Conservation (phyloP, 2,329 filamentous ascomycete genomes). For the Pezicula radicicola region DNA sequence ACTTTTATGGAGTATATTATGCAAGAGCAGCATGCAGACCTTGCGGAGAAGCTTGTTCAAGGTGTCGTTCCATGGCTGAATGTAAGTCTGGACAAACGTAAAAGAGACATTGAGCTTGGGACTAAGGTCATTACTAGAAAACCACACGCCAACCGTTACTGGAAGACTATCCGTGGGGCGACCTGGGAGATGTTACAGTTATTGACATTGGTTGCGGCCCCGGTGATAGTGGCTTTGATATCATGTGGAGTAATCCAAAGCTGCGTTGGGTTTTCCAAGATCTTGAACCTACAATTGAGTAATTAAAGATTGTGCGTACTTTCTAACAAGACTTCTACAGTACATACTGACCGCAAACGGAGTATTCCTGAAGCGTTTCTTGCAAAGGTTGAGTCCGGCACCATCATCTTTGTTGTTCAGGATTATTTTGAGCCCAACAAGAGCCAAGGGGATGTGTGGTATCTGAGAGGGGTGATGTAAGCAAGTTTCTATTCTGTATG, state of each 20-base stretch:
- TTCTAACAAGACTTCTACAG: background rate
- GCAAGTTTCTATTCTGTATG: too few species aligned
- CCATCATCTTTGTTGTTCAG: background rate
- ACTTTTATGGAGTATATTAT: background rate
- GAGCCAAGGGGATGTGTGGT: background rate
- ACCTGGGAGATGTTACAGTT: background rate
- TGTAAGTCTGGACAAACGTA: background rate
- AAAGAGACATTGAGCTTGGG: too few species aligned
- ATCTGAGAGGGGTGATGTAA: background rate
- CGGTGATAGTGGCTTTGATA: background rate
- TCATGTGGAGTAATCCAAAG: background rate
- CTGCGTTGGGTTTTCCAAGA: background rate
- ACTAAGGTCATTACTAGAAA: too few species aligned
- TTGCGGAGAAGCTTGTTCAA: background rate
- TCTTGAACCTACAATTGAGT: background rate
- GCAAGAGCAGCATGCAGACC: background rate
- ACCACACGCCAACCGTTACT: background rate
- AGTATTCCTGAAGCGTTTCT: too few species aligned
- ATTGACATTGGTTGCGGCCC: background rate
- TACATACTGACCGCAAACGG: background rate
- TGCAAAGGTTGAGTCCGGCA: background rate
- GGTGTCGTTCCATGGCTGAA: background rate
- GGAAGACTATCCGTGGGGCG: background rate
- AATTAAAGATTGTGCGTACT: background rate
- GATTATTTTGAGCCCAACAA: background rate